Conservation (phyloP, 148 eudicot genomes). For the Silene uniflora region DNA sequence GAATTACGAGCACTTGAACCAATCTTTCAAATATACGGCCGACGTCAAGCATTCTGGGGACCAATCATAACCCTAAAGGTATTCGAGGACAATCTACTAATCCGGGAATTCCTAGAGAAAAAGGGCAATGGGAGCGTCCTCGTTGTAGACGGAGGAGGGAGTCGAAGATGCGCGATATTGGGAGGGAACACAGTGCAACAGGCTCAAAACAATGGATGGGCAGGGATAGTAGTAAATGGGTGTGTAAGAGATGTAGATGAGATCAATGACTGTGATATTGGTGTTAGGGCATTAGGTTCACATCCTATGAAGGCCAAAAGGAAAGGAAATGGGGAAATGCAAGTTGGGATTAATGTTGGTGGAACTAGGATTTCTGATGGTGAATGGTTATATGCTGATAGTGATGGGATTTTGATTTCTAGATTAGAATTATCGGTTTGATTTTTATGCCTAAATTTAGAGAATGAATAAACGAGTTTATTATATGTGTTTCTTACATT, state of each 20-base stretch:
- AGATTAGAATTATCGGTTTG: constrained; percentile 53
- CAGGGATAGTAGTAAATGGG: constrained; percentile 76
- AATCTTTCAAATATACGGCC: constrained; percentile 63
- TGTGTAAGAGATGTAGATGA: constrained; percentile 80
- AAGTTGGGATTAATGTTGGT: constrained; percentile 46
- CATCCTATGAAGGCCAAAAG: constrained; percentile 81
- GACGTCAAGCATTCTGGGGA: constrained; percentile 65
- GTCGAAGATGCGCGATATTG: constrained; percentile 66
- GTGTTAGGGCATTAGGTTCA: constrained; percentile 70
- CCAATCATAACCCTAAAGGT: constrained; percentile 73
- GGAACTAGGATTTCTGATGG: constrained; percentile 66
- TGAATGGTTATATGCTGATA: constrained; percentile 83
- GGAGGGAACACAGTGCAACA: constrained; percentile 79
- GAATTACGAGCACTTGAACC: constrained; percentile 73
- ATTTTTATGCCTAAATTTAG: neutral
- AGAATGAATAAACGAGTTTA: no score
- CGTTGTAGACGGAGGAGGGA: constrained; percentile 79
- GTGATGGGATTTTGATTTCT: constrained; percentile 73
- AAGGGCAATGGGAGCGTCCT: constrained; percentile 71
- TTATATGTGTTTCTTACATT: no score
- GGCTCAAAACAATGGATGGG: constrained; percentile 83
- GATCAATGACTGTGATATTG: constrained; percentile 74
- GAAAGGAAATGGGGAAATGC: constrained; percentile 60
- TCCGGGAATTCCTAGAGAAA: constrained; percentile 70
- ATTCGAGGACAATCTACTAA: constrained; percentile 76